Evolutionary conservation across 768 basidiomycete genomes (phyloP).

Genomic region (Leucogyrophana mollusca): DNA sequence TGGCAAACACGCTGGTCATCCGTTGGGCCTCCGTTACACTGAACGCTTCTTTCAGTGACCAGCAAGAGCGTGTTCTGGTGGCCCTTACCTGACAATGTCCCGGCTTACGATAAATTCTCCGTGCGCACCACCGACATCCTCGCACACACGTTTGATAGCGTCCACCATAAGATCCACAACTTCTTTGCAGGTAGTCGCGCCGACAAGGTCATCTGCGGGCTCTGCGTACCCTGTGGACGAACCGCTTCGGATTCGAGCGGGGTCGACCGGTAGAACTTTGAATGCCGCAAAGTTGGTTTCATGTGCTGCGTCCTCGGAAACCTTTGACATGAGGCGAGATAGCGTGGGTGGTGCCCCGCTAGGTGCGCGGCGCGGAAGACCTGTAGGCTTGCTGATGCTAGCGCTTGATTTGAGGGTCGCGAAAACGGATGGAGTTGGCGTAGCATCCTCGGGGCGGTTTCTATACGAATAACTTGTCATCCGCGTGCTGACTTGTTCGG

Average conservation of each 20-base stretch:
- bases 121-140: conserved; percentile 50
- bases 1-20: conserved; percentile 83
- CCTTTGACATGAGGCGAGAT: conserved; percentile 35
- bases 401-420: background rate
- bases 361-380: background rate
- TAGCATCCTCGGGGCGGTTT: conserved; percentile 50
- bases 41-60: conserved; percentile 8
- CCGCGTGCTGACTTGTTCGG: conserved; percentile 66
- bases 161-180: conserved; percentile 76
- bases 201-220: conserved; percentile 58
- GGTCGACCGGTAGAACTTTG: conserved; percentile 77
- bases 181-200: conserved; percentile 70
- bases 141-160: conserved; percentile 65
- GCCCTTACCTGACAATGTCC: conserved; percentile 77
- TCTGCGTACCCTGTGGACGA: conserved; percentile 44
- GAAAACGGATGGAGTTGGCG: background rate
- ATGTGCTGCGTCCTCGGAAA: conserved; percentile 32
- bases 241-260: conserved; percentile 44
- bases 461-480: conserved; percentile 83
- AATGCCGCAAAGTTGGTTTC: conserved; percentile 67
- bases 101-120: conserved; percentile 55
- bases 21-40: conserved; percentile 82
- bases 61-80: background rate
- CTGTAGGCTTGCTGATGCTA: background rate
- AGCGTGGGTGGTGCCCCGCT: conserved; percentile 16